These are phyloP conservation scores for Sonneratia caseolaris DNA, from an alignment of 345 rosid species.

Conservation along the genomic window DNA sequence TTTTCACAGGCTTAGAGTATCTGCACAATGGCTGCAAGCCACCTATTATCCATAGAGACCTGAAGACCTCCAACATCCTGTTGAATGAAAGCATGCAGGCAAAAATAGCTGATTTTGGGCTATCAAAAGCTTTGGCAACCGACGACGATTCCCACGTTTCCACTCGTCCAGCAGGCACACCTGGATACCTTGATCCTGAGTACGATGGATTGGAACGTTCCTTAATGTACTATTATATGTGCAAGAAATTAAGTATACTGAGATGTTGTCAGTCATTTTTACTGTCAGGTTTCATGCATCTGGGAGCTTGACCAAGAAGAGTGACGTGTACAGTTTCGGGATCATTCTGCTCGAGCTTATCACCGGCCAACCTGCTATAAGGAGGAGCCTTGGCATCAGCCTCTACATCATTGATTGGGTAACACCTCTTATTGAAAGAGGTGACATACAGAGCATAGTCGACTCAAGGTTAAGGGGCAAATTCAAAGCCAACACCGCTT, in stretches of 20 bases:
- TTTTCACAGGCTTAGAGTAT: constrained; percentile 21
- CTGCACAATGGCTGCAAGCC: constrained; percentile 48
- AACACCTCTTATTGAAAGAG: constrained; percentile 17
- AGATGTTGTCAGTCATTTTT: not conserved
- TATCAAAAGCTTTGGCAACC: constrained; percentile 31
- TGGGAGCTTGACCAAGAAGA: constrained; percentile 21
- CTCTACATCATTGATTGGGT: constrained; percentile 33
- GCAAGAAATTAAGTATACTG: not conserved
- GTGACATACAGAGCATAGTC: constrained; percentile 24
- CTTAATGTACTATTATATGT: not conserved
- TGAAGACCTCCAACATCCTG: constrained; percentile 27
- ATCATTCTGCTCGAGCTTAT: constrained; percentile 40
- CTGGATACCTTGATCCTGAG: constrained; percentile 55
- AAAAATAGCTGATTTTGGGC: constrained; percentile 51
- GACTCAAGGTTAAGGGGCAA: constrained; percentile 29
- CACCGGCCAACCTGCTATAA: constrained; percentile 32
- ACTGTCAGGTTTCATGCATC: constrained; percentile 2
- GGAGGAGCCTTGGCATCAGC: constrained; percentile 15
- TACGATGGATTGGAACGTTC: constrained; percentile 11
- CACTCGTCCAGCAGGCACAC: constrained; percentile 31
- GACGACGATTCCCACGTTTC: constrained; percentile 21
- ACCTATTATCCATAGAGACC: constrained; percentile 37
- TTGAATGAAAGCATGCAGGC: constrained; percentile 26
- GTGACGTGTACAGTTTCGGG: constrained; percentile 52
- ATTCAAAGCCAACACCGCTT: constrained; percentile 23